Base-by-base conservation (phyloP, 2,329 filamentous ascomycete genomes). In the Pseudocercospora vitis region DNA sequence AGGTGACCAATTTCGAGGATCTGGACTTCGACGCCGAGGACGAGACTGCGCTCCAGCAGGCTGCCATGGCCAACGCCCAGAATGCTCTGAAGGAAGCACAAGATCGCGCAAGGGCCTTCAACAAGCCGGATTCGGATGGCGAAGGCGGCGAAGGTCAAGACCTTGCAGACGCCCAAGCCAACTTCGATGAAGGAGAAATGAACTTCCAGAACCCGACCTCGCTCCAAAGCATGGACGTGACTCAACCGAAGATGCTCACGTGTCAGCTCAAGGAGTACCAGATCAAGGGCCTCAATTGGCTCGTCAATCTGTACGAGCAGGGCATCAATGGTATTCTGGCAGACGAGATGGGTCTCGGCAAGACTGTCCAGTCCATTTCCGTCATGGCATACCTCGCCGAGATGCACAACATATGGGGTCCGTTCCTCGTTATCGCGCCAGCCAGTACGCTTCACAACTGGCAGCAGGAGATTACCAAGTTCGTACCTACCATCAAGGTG, bases 141-240 rank as follows among this genome's bases (percentile, higher is more conserved):
- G 40, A 51, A 35, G 53, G 53, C 78, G 48, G 78, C 83, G 48
- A 82, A 85, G 67, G 83, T 83, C 53, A 84, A 26, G 64, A 65
- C 14, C 52, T 67, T 7, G 46, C 60, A 8, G 59, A 58, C 33
- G 64, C 63, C 4, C 65, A 68, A 33, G 63, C 63, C 24, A 64
- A 88, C 71, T 88, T 94, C 61, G 91, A 96, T 55, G 91, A 96
- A 66, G 92, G 91, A 64, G 94, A 99, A 75, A 89, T 99, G 88
- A 99, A 99, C 76, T 99, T 99, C 79, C 94, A 99, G 75, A 97
- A 99, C 70, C 94, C 94, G 0, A 94, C 91, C 3, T 94, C 92
- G 67, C 81, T 99, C 65, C 92, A 92, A 65, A 91, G 94, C 65
- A 90, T 96, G 62, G 89, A 96, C 67, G 90, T 99, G 52, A 86